phyloP scores from a whole-genome alignment of 2,329 filamentous ascomycete genomes.

The Hymenoscyphus fraxineus region DNA sequence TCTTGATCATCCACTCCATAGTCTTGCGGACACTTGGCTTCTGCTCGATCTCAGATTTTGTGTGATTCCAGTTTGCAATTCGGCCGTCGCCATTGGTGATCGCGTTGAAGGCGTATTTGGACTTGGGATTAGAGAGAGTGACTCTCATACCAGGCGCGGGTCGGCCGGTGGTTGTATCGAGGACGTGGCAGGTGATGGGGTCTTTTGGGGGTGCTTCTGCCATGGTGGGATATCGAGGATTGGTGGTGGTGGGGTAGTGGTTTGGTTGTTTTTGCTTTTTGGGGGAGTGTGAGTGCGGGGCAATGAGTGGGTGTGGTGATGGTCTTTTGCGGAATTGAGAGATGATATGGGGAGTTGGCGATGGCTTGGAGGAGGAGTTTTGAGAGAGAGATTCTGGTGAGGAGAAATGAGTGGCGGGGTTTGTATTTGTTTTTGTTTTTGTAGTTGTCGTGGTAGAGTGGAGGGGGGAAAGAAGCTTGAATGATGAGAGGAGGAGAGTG shows the following conservation, averaged over 20 bases:
- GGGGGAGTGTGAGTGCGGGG: background rate
- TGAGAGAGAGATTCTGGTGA: background rate
- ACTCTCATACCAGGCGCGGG: constrained; percentile 66
- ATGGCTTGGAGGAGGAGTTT: background rate
- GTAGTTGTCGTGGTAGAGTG: background rate
- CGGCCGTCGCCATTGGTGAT: constrained; percentile 74
- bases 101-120: constrained; percentile 53
- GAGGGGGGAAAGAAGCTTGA: background rate
- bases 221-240: background rate
- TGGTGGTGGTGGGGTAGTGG: background rate
- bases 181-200: constrained; percentile 81
- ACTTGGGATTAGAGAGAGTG: constrained; percentile 34
- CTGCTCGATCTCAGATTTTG: background rate
- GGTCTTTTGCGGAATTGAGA: background rate
- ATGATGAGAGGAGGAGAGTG: constrained; percentile 6
- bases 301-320: background rate
- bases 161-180: constrained; percentile 72
- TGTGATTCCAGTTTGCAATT: constrained; percentile 57
- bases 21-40: constrained; percentile 9
- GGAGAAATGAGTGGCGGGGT: background rate
- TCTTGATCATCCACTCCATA: constrained; percentile 17
- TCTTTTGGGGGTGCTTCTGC: constrained; percentile 35
- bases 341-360: background rate
- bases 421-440: background rate
- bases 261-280: background rate